These are phyloP conservation scores for Physaria fendleri DNA, from an alignment of 345 rosid species.

Conservation along the genomic window DNA sequence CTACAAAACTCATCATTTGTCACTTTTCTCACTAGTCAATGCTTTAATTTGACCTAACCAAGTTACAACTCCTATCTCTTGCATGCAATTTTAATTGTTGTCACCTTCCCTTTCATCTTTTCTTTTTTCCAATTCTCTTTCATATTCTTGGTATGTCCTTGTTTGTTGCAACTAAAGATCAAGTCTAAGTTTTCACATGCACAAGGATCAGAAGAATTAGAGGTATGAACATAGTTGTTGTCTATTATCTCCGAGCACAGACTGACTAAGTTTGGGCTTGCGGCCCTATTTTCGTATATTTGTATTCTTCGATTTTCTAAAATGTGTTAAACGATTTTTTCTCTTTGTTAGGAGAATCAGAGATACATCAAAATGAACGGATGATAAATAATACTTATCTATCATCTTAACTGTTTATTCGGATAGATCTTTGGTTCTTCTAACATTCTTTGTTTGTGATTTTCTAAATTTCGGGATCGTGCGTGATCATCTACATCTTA, in stretches of 20 bases:
- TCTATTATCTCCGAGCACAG: no score
- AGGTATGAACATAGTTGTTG: constrained; percentile 2
- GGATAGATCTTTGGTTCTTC: no score
- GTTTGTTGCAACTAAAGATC: background rate
- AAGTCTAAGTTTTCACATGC: background rate
- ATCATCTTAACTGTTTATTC: no score
- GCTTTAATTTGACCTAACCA: constrained; percentile 18
- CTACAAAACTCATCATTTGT: constrained; percentile 26
- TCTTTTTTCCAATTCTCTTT: background rate
- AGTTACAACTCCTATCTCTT: constrained; percentile 7
- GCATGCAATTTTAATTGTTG: constrained; percentile 25
- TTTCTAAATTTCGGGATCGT: no score
- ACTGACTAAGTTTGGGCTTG: no score
- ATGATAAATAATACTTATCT: background rate
- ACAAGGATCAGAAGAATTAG: background rate
- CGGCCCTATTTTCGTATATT: no score
- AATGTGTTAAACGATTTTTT: no score
- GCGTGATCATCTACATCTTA: constrained; percentile 7
- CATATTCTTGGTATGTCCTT: background rate
- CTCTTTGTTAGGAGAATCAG: no score
- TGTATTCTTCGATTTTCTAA: no score
- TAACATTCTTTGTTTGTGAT: no score
- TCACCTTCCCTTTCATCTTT: background rate
- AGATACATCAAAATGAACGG: no score
- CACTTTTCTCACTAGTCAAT: constrained; percentile 24